Evolutionary conservation across 352 stramenopile genomes (phyloP).

Genomic region (Pelagophyceae sp.): DNA sequence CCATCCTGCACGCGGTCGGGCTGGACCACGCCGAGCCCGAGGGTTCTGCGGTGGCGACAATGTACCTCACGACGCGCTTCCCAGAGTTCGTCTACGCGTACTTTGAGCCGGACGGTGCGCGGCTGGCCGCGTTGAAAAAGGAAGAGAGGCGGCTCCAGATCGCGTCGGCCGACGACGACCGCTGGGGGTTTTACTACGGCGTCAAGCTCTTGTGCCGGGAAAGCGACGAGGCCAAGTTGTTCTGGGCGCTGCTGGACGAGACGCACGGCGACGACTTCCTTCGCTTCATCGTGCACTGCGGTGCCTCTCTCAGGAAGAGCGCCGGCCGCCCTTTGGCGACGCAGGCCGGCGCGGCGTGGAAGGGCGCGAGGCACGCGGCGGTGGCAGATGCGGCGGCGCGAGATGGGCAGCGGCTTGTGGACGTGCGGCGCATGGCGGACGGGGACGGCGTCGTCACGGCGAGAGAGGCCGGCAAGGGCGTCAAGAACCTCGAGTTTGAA

Average conservation of each 20-base stretch:
- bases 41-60: neutral
- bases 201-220: conserved; percentile 71
- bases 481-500: neutral
- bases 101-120: conserved; percentile 63
- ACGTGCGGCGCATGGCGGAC: neutral
- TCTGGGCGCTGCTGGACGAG: conserved; percentile 78
- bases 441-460: neutral
- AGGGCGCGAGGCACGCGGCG: neutral
- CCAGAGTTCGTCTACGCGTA: conserved; percentile 82
- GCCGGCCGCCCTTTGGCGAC: conserved; percentile 33
- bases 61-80: conserved; percentile 61
- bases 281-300: conserved; percentile 75
- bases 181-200: conserved; percentile 84
- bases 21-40: conserved; percentile 32
- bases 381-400: neutral
- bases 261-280: conserved; percentile 78
- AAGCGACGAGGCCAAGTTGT: conserved; percentile 69
- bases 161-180: conserved; percentile 63
- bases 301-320: conserved; percentile 62
- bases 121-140: conserved; percentile 37
- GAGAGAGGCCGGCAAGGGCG: conserved; percentile 3
- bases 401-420: too few relatives aligned
- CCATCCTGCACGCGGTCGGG: conserved; percentile 71
- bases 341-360: neutral
- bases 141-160: conserved; percentile 31